Evolutionary conservation across 768 basidiomycete genomes (phyloP).

Genomic region (Rhodotorula babjevae): DNA sequence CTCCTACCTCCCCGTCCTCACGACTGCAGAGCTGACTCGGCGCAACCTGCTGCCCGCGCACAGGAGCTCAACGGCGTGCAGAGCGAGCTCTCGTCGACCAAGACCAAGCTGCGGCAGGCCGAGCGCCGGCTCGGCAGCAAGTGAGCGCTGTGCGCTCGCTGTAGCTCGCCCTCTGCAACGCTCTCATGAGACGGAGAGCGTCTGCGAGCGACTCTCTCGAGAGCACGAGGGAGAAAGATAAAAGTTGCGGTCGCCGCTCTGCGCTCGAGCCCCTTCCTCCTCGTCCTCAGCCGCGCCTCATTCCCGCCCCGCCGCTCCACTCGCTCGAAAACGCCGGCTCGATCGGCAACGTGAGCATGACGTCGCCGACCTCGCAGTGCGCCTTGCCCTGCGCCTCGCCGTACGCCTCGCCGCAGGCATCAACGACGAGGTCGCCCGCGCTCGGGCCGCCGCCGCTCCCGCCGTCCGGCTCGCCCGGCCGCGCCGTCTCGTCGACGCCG

Average conservation of each 20-base stretch:
- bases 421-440: not conserved
- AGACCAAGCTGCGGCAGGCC: conserved; percentile 33
- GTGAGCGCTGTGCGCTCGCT: not conserved
- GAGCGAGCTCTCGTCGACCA: conserved; percentile 25
- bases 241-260: too few species aligned
- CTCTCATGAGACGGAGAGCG: too few species aligned
- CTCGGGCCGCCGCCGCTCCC: too few species aligned
- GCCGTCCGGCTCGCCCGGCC: too few species aligned
- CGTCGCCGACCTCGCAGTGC: not conserved
- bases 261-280: too few species aligned
- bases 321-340: not conserved
- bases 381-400: not conserved
- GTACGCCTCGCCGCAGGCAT: not conserved
- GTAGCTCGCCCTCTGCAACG: not conserved
- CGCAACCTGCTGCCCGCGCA: conserved; percentile 62
- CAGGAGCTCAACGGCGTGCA: conserved; percentile 25
- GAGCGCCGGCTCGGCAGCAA: conserved; percentile 5
- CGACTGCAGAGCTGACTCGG: conserved; percentile 59
- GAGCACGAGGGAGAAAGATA: too few species aligned
- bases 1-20: not conserved
- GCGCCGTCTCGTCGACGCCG: too few species aligned
- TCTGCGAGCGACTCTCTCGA: too few species aligned
- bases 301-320: not conserved
- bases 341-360: conserved; percentile 1
- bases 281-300: too few species aligned